phyloP scores from a whole-genome alignment of 1,139 yeast genomes.

The Hyphopichia fennica region DNA sequence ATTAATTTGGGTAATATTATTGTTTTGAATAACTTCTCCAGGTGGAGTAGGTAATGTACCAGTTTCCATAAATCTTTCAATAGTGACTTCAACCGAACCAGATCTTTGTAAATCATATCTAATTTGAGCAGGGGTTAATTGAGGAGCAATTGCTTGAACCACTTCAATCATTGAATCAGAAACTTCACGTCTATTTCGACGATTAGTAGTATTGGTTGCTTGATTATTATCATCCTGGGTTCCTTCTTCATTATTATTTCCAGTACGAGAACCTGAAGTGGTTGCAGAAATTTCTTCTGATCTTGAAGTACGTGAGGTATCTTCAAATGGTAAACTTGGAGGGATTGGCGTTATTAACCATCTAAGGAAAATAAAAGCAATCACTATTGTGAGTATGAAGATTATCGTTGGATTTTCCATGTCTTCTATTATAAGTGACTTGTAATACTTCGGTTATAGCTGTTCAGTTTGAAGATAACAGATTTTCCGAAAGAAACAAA shows the following conservation, averaged over 20 bases:
- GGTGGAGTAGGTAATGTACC: constrained; percentile 72
- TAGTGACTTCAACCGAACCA: constrained; percentile 79
- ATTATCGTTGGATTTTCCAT: constrained; percentile 59
- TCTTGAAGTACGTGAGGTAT: neutral
- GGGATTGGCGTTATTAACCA: constrained; percentile 63
- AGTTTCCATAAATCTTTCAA: constrained; percentile 64
- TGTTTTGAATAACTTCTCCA: constrained; percentile 23
- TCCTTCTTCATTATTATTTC: constrained; percentile 1
- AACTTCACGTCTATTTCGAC: constrained; percentile 52
- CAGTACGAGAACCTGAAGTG: constrained; percentile 5
- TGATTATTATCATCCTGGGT: constrained; percentile 3
- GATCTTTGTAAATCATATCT: constrained; percentile 61
- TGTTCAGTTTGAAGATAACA: too few relatives aligned
- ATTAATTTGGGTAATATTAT: constrained; percentile 7
- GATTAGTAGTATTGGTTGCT: neutral
- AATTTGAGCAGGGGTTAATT: constrained; percentile 68
- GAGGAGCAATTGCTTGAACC: constrained; percentile 82
- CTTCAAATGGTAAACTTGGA: constrained; percentile 27
- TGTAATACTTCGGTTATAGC: too few relatives aligned
- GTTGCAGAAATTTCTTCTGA: constrained; percentile 8
- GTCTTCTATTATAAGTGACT: neutral
- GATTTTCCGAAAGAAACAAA: too few relatives aligned
- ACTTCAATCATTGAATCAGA: constrained; percentile 82
- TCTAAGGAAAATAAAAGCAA: constrained; percentile 57
- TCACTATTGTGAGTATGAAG: constrained; percentile 47